A percentile compares a stretch with the other conserved stretches of the same genome.
These are phyloP conservation scores for Pseudogymnoascus sp. DNA, from an alignment of 2,329 filamentous ascomycete genomes.

Conservation along the genomic window DNA sequence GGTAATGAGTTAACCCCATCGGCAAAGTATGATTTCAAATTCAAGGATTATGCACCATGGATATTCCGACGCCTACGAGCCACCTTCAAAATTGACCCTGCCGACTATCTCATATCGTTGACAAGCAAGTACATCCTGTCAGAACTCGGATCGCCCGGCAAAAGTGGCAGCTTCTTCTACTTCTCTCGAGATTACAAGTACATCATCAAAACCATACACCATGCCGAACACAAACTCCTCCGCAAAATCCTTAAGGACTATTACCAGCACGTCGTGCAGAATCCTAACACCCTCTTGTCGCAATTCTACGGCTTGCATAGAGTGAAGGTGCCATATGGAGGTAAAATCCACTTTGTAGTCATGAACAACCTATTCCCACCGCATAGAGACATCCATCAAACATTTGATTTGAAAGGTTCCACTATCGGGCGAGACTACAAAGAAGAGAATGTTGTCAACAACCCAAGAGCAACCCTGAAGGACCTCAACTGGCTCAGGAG, in stretches of 20 bases:
- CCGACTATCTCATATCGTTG: constrained; percentile 95
- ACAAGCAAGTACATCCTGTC: constrained; percentile 98
- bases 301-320: constrained; percentile 97
- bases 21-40: constrained; percentile 99
- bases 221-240: constrained; percentile 84
- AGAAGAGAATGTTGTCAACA: constrained; percentile 80
- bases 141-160: constrained; percentile 91
- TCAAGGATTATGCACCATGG: constrained; percentile 99
- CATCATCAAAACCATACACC: constrained; percentile 99
- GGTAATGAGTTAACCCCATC: constrained; percentile 96
- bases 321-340: constrained; percentile 95
- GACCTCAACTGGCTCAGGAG: constrained; percentile 94
- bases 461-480: constrained; percentile 88
- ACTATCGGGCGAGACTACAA: constrained; percentile 87
- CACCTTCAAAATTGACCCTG: constrained; percentile 86
- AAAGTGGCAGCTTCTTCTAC: constrained; percentile 99
- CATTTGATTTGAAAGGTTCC: constrained; percentile 94
- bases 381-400: constrained; percentile 93
- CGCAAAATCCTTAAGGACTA: constrained; percentile 83
- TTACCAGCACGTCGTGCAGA: constrained; percentile 84
- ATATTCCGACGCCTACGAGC: constrained; percentile 89
- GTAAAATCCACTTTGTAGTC: constrained; percentile 98
- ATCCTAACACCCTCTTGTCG: constrained; percentile 93
- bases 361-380: constrained; percentile 99
- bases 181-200: constrained; percentile 99